Conservation (phyloP, 2,329 filamentous ascomycete genomes). For the Pseudogymnoascus sp. region DNA sequence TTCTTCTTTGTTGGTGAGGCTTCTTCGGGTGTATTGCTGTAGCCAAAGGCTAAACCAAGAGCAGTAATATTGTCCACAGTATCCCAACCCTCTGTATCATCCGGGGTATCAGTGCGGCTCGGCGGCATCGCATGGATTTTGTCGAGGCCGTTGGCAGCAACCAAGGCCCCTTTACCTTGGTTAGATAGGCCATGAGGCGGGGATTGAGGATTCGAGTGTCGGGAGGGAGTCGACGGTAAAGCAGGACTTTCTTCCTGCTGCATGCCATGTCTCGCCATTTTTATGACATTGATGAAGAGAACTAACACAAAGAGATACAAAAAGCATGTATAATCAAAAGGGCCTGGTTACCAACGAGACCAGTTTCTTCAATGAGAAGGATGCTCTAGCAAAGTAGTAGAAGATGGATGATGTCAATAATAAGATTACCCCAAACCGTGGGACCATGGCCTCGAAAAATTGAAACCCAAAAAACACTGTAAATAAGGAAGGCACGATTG, state of each 20-base stretch:
- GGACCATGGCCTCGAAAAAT: background rate
- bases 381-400: background rate
- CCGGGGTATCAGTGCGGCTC: background rate
- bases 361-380: background rate
- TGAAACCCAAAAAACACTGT: background rate
- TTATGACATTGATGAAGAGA: background rate
- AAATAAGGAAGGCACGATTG: background rate
- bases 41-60: constrained; percentile 33
- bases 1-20: constrained; percentile 14
- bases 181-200: background rate
- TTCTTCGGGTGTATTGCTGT: constrained; percentile 23
- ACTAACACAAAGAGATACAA: background rate
- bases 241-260: background rate
- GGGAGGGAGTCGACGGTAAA: background rate
- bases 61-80: constrained; percentile 36
- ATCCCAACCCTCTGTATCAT: constrained; percentile 31
- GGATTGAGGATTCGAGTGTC: background rate
- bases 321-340: constrained; percentile 6
- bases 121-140: background rate
- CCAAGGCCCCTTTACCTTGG: background rate
- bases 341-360: background rate
- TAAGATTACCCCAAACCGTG: background rate
- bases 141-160: background rate
- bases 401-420: background rate
- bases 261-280: background rate